A percentile compares a stretch with the other conserved stretches of the same genome.
phyloP scores from a whole-genome alignment of 2,329 filamentous ascomycete genomes.

The Phaeophleospora eucalypticola region DNA sequence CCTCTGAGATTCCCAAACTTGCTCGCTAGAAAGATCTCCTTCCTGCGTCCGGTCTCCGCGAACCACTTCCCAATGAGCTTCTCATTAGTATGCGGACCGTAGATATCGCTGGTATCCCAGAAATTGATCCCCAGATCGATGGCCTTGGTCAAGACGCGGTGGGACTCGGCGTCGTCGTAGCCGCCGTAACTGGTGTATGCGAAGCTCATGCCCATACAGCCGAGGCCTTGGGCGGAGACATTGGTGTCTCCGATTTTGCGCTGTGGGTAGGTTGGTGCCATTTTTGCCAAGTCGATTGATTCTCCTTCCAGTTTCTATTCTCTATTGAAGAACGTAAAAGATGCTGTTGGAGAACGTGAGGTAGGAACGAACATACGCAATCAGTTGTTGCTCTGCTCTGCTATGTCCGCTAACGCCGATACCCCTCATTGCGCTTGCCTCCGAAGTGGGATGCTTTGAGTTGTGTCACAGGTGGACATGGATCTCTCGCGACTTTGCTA shows the following conservation, averaged over 20 bases:
- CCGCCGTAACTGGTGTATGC: slow-evolving; percentile 32
- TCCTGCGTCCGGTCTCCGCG: slow-evolving; percentile 35
- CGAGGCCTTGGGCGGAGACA: slow-evolving; percentile 31
- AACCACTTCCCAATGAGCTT: slow-evolving; percentile 39
- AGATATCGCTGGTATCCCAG: slow-evolving; percentile 31
- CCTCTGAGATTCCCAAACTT: slow-evolving; percentile 34
- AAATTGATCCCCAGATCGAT: slow-evolving; percentile 29
- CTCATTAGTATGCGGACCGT: slow-evolving; percentile 32
- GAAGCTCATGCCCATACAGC: slow-evolving; percentile 36
- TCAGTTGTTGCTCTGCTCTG: too few species aligned
- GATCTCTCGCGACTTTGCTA: too few species aligned
- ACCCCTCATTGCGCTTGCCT: too few species aligned
- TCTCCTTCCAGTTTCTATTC: too few species aligned
- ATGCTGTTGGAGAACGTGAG: too few species aligned
- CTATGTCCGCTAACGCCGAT: too few species aligned
- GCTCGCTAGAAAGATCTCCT: slow-evolving; percentile 40
- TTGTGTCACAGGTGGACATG: too few species aligned
- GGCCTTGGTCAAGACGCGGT: slow-evolving; percentile 25
- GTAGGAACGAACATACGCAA: too few species aligned
- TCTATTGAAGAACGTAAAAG: too few species aligned
- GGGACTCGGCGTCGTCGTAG: slow-evolving; percentile 26
- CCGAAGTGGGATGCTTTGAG: too few species aligned
- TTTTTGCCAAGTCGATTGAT: too few species aligned
- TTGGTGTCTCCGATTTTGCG: slow-evolving; percentile 39
- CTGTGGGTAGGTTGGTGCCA: slow-evolving; percentile 34